Evolutionary conservation across 2,329 filamentous ascomycete species (phyloP).

Genomic region (Westerdykella ornata): DNA sequence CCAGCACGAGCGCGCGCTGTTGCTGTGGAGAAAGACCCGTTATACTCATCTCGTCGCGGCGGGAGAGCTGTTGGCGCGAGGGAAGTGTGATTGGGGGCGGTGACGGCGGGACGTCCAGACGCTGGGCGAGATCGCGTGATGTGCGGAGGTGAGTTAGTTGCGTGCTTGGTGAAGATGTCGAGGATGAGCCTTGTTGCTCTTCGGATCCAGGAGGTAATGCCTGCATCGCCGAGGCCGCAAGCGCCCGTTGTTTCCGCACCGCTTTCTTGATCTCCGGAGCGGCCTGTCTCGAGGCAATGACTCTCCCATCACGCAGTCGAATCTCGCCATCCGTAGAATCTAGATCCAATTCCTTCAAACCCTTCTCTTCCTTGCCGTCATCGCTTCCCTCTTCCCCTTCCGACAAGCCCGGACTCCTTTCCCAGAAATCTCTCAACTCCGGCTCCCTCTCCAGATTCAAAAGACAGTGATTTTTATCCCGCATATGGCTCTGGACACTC

Average conservation of each 20-base stretch:
- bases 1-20: slow-evolving; percentile 12
- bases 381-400: not conserved
- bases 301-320: slow-evolving; percentile 6
- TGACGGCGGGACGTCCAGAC: not conserved
- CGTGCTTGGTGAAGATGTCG: too few relatives aligned
- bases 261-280: slow-evolving; percentile 1
- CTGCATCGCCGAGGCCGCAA: slow-evolving; percentile 1
- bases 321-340: slow-evolving; percentile 8
- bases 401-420: not conserved
- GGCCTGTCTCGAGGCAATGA: slow-evolving; percentile 6
- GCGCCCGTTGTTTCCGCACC: slow-evolving; percentile 2
- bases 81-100: not conserved
- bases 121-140: too few relatives aligned
- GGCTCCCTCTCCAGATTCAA: slow-evolving; percentile 28
- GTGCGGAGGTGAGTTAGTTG: too few relatives aligned
- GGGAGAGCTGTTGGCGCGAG: slow-evolving; percentile 7
- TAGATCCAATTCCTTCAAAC: slow-evolving; percentile 1
- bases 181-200: slow-evolving; percentile 1
- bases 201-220: slow-evolving; percentile 1
- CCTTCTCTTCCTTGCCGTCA: too few relatives aligned
- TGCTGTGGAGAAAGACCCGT: slow-evolving; percentile 11
- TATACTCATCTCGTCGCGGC: slow-evolving; percentile 14
- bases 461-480: slow-evolving; percentile 32
- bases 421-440: slow-evolving; percentile 33
- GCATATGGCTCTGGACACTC: slow-evolving; percentile 33